Conservation (phyloP, 495 filamentous ascomycete species). For the Podospora australis region DNA sequence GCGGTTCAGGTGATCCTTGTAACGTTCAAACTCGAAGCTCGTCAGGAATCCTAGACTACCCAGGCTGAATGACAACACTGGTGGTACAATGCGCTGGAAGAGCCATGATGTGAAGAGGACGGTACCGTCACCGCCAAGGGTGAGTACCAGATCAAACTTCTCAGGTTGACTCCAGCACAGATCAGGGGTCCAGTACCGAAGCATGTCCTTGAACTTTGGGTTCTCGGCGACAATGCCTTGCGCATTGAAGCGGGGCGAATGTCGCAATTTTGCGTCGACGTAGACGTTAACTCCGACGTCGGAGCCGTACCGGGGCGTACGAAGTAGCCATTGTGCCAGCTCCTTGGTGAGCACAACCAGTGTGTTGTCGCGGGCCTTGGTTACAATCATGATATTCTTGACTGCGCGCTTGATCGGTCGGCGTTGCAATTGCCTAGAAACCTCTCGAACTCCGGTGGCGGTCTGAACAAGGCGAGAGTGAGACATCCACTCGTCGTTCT, state of each 20-base stretch:
- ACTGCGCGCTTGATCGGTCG: conserved; percentile 83
- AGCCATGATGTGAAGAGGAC: conserved; percentile 90
- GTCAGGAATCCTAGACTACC: conserved; percentile 89
- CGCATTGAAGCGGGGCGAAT: conserved; percentile 81
- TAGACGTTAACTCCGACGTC: conserved; percentile 82
- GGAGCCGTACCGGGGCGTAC: conserved; percentile 73
- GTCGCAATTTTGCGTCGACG: conserved; percentile 83
- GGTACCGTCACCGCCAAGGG: conserved; percentile 87
- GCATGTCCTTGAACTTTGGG: conserved; percentile 65
- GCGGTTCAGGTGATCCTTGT: conserved; percentile 71
- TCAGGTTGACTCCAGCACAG: conserved; percentile 85
- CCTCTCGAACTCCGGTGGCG: conserved; percentile 87
- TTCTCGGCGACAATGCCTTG: conserved; percentile 63
- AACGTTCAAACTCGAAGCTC: conserved; percentile 80
- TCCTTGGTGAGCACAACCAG: conserved; percentile 81
- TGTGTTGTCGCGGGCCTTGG: conserved; percentile 88
- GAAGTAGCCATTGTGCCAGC: conserved; percentile 77
- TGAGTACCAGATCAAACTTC: conserved; percentile 87
- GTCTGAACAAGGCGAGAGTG: conserved; percentile 92
- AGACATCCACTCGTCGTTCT: conserved; percentile 81
- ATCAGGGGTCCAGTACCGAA: conserved; percentile 90
- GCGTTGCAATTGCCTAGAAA: conserved; percentile 86
- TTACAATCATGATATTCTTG: conserved; percentile 89
- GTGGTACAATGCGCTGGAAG: conserved; percentile 88
- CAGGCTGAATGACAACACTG: conserved; percentile 80